Conservation (phyloP, 2,329 filamentous ascomycete genomes). For the Magnaporthales sp. region DNA sequence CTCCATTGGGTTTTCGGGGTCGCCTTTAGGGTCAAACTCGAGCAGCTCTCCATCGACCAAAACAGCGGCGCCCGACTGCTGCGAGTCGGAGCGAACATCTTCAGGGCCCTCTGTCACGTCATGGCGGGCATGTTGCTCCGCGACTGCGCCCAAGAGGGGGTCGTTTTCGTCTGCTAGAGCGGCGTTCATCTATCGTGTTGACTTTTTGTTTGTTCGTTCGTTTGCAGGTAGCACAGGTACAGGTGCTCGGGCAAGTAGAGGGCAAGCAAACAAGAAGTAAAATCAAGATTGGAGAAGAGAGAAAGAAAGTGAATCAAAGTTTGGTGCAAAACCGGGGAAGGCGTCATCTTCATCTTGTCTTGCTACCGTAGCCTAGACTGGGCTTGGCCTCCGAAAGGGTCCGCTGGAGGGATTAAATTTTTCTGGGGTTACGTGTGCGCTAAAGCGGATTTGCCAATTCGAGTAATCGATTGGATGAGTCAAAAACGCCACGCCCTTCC, state of each 20-base stretch:
- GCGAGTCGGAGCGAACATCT: background rate
- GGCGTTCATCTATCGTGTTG: background rate
- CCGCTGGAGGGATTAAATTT: background rate
- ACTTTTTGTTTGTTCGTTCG: background rate
- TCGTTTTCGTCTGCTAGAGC: conserved; percentile 1
- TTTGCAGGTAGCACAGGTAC: background rate
- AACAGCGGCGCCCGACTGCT: background rate
- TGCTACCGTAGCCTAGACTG: background rate
- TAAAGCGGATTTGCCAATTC: background rate
- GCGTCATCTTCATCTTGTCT: background rate
- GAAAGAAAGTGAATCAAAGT: background rate
- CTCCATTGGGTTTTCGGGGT: conserved; percentile 41
- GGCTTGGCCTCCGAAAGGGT: background rate
- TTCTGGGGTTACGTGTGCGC: background rate
- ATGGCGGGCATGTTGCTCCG: background rate
- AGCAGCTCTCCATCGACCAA: conserved; percentile 14
- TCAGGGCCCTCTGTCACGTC: background rate
- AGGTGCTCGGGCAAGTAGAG: background rate
- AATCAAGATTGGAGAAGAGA: background rate
- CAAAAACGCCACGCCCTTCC: background rate
- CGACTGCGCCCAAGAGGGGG: conserved; percentile 3
- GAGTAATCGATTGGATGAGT: background rate
- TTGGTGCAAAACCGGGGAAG: background rate
- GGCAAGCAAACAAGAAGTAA: background rate
- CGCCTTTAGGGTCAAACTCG: conserved; percentile 35